Evolutionary conservation across 345 rosid genomes (phyloP).

Genomic region (Carallia brachiata): DNA sequence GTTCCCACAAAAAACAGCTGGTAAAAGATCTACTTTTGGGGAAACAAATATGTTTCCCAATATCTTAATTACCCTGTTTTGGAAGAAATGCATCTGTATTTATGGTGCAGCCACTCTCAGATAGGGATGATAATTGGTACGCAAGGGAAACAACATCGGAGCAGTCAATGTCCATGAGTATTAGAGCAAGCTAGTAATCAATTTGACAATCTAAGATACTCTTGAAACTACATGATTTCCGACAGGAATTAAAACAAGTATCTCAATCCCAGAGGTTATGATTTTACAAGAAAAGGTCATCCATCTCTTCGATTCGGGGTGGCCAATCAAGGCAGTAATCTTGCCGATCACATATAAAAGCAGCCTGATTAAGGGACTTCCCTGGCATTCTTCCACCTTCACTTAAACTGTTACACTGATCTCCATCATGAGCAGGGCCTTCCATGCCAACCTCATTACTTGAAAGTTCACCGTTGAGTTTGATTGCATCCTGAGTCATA

Average conservation of each 20-base stretch:
- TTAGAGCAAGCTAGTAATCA: slow-evolving; percentile 26
- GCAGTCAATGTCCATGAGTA: slow-evolving; percentile 37
- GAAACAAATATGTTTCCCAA: slow-evolving; percentile 1
- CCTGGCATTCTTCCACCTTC: slow-evolving; percentile 25
- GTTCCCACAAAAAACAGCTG: neutral
- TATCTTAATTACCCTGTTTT: slow-evolving; percentile 8
- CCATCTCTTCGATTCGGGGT: slow-evolving; percentile 51
- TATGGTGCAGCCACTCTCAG: slow-evolving; percentile 11
- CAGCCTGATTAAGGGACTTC: slow-evolving; percentile 20
- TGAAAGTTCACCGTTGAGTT: slow-evolving; percentile 16
- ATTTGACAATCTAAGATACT: slow-evolving; percentile 24
- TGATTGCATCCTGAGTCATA: slow-evolving; percentile 12
- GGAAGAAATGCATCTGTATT: slow-evolving; percentile 9
- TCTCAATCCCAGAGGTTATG: slow-evolving; percentile 43
- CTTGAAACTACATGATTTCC: slow-evolving; percentile 29
- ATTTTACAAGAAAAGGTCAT: slow-evolving; percentile 74
- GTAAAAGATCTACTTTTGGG: slow-evolving; percentile 11
- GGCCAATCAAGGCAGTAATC: slow-evolving; percentile 43
- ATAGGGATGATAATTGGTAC: neutral
- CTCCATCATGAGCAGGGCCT: slow-evolving; percentile 13
- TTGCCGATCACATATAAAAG: slow-evolving; percentile 14
- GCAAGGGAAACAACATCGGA: slow-evolving; percentile 15
- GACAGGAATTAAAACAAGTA: slow-evolving; percentile 32
- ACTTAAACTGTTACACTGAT: slow-evolving; percentile 24
- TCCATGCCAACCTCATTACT: slow-evolving; percentile 22